These are phyloP conservation scores for Buddleja alternifolia DNA, from an alignment of 257 asterid genomes.

Conservation along the genomic window DNA sequence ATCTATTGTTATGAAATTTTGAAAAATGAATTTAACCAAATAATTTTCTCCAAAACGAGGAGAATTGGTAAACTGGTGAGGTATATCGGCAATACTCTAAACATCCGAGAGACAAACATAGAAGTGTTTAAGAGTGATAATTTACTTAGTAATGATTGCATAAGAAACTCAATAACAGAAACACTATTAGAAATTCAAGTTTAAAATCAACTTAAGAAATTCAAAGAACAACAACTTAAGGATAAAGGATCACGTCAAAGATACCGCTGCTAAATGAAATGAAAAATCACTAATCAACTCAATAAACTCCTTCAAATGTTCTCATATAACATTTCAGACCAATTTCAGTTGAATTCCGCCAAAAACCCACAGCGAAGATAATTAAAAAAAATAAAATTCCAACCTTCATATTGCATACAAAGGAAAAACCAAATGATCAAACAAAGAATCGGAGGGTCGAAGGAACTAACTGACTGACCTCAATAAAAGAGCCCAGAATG, in stretches of 20 bases:
- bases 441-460: background rate
- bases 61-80: too few species aligned
- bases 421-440: background rate
- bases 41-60: too few species aligned
- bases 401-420: background rate
- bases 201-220: background rate
- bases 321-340: constrained; percentile 2
- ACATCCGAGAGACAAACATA: too few species aligned
- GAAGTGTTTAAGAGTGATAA: background rate
- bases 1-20: too few species aligned
- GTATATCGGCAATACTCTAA: too few species aligned
- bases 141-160: constrained; percentile 23
- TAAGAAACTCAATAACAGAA: constrained; percentile 17
- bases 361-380: constrained; percentile 11
- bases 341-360: constrained; percentile 35
- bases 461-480: constrained; percentile 37
- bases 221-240: background rate
- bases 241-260: constrained; percentile 25
- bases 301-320: background rate
- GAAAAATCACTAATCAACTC: too few species aligned
- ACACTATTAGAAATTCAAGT: constrained; percentile 10
- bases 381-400: background rate
- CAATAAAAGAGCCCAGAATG: constrained; percentile 31
- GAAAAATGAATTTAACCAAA: too few species aligned
- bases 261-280: constrained; percentile 6